Evolutionary conservation across 176 grass and related monocot genomes (phyloP).

Genomic region (Zea mays): Zm-B73-REFERENCE-NAM-5.0 NC_050100.1:223749501-223750000

Average conservation of each 20-base stretch:
- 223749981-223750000: constrained; percentile 77
- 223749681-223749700: too few relatives aligned
- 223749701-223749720: background rate
- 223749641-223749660: too few relatives aligned
- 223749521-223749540: too few relatives aligned
- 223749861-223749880: constrained; percentile 42
- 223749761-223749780: background rate
- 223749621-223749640: too few relatives aligned
- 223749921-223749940: constrained; percentile 73
- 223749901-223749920: constrained; percentile 63
- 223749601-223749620: too few relatives aligned
- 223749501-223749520: too few relatives aligned
- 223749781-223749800: background rate
- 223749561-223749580: too few relatives aligned
- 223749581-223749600: too few relatives aligned
- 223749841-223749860: background rate
- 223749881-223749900: constrained; percentile 76
- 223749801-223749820: background rate
- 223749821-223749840: background rate
- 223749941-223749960: constrained; percentile 73
- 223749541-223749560: too few relatives aligned
- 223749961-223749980: constrained; percentile 73
- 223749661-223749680: too few relatives aligned
- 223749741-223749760: background rate
- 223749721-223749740: background rate